Evolutionary conservation across 305 asterid genomes (phyloP).

Genomic region (Coffea humblotiana): DNA sequence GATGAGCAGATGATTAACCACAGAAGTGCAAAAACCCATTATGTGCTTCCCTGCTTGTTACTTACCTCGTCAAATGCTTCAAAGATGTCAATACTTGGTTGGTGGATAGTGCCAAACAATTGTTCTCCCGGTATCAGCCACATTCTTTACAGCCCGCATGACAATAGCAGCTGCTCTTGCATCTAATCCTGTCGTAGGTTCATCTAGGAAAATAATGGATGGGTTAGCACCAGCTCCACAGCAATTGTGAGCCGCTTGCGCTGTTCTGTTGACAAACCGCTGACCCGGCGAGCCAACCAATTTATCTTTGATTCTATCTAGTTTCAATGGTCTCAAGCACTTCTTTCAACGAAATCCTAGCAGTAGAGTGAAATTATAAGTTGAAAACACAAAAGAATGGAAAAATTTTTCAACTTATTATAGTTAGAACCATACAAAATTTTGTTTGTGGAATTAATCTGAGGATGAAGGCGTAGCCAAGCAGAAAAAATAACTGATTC

Average conservation of each 20-base stretch:
- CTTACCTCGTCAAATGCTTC: conserved; percentile 20
- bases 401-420: too few relatives aligned
- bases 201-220: conserved; percentile 17
- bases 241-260: conserved; percentile 30
- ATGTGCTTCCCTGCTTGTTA: not conserved
- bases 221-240: conserved; percentile 20
- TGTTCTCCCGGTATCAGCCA: conserved; percentile 20
- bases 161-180: conserved; percentile 26
- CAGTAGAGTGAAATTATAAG: not conserved
- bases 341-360: conserved; percentile 29
- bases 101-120: conserved; percentile 19
- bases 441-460: conserved; percentile 49
- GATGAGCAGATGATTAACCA: not conserved
- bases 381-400: not conserved
- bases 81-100: conserved; percentile 14
- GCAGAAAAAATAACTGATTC: conserved; percentile 61
- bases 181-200: conserved; percentile 21
- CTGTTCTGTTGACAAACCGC: conserved; percentile 30
- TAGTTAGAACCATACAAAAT: conserved; percentile 35
- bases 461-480: conserved; percentile 58
- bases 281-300: conserved; percentile 25
- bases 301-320: conserved; percentile 28
- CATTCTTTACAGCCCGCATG: conserved; percentile 19
- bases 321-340: conserved; percentile 25
- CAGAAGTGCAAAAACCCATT: not conserved